These are phyloP conservation scores for Linnemannia zychae DNA, from an alignment of 192 early-diverging fungal species.

Conservation along the genomic window DNA sequence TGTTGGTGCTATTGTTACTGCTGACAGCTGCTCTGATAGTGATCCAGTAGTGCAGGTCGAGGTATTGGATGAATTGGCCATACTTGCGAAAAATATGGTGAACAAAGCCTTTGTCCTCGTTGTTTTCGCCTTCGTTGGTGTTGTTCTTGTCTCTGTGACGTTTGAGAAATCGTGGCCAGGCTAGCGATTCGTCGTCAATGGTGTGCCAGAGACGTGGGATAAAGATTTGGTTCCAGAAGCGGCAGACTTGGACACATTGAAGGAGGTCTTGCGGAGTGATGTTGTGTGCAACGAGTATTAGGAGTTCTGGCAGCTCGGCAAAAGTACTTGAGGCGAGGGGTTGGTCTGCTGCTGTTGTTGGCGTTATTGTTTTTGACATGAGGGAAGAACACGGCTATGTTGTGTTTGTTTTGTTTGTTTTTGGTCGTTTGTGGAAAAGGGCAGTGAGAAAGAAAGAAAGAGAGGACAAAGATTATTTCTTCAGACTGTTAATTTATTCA, in stretches of 20 bases:
- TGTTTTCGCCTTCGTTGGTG: background rate
- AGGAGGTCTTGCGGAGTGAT: background rate
- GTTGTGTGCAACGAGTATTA: background rate
- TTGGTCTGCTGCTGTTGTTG: background rate
- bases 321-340: background rate
- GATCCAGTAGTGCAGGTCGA: background rate
- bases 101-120: background rate
- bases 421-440: background rate
- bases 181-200: background rate
- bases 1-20: background rate
- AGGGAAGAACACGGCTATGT: too few species aligned
- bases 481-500: too few species aligned
- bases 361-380: background rate
- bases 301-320: background rate
- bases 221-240: conserved; percentile 5
- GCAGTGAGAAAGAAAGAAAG: too few species aligned
- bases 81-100: background rate
- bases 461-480: too few species aligned
- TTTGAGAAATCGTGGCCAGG: background rate
- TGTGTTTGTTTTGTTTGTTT: too few species aligned
- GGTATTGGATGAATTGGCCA: background rate
- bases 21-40: background rate
- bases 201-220: background rate
- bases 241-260: conserved; percentile 2
- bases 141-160: background rate